A percentile compares a stretch with the other conserved stretches of the same genome.
These are phyloP conservation scores for Oryza officinalis DNA, from an alignment of 176 grass and related monocot species.

Conservation along the genomic window DNA sequence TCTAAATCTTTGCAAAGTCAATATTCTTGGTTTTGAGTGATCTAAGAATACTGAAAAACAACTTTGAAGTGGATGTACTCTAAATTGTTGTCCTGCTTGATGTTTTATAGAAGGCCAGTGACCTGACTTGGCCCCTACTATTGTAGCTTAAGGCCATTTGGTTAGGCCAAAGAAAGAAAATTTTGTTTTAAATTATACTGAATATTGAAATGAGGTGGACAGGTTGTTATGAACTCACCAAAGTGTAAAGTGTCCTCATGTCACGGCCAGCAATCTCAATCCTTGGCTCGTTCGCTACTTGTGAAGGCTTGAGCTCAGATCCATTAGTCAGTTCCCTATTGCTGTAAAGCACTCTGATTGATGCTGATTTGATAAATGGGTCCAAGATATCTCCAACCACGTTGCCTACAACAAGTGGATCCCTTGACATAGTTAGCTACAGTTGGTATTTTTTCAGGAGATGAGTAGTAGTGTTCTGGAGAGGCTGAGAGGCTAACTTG, in stretches of 20 bases:
- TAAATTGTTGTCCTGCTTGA: constrained; percentile 16
- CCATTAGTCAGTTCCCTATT: constrained; percentile 83
- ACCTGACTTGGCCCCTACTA: background rate
- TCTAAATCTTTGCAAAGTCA: constrained; percentile 5
- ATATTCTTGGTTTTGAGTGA: constrained; percentile 31
- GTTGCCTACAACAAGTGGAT: constrained; percentile 85
- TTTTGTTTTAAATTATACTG: constrained; percentile 23
- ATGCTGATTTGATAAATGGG: constrained; percentile 74
- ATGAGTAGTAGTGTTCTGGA: constrained; percentile 15
- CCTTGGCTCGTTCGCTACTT: constrained; percentile 59
- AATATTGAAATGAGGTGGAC: constrained; percentile 23
- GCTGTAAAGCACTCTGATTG: constrained; percentile 72
- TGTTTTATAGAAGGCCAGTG: constrained; percentile 16
- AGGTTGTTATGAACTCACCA: constrained; percentile 66
- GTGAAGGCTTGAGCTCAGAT: constrained; percentile 90
- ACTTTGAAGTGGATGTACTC: constrained; percentile 14
- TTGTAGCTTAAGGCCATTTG: constrained; percentile 29
- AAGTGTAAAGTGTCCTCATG: constrained; percentile 78
- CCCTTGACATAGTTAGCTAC: constrained; percentile 72
- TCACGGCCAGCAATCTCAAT: constrained; percentile 72
- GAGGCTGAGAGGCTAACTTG: constrained; percentile 44
- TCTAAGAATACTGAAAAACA: constrained; percentile 24
- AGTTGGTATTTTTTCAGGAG: constrained; percentile 30
- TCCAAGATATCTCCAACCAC: constrained; percentile 93
- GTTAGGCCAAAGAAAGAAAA: background rate